These are phyloP conservation scores for Microbotryum scabiosae DNA, from an alignment of 1,284 basidiomycete genomes.

Conservation along the genomic window DNA sequence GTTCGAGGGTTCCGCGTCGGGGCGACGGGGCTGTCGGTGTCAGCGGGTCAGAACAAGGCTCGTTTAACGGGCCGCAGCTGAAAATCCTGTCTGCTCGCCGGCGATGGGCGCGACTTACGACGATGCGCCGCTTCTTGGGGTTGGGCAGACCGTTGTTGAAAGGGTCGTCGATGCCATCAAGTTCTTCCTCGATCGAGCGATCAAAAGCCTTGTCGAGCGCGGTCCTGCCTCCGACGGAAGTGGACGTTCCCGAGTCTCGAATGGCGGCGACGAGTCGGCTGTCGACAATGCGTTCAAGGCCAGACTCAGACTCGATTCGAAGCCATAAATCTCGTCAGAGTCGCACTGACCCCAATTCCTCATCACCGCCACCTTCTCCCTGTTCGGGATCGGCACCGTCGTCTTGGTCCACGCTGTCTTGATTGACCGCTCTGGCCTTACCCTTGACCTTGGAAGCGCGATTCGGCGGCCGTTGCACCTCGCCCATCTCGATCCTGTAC, in stretches of 20 bases:
- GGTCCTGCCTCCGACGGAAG: conserved; percentile 46
- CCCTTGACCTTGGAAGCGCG: not conserved
- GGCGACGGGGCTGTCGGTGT: conserved; percentile 36
- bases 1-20: conserved; percentile 51
- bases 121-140: conserved; percentile 5
- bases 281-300: not conserved
- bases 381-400: conserved; percentile 1
- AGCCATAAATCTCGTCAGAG: not conserved
- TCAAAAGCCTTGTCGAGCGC: conserved; percentile 59
- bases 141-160: conserved; percentile 43
- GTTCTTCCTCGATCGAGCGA: conserved; percentile 50
- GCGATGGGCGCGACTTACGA: too few species aligned
- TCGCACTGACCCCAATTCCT: conserved; percentile 15
- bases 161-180: conserved; percentile 53
- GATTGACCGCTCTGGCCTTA: conserved; percentile 7
- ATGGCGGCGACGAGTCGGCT: conserved; percentile 59
- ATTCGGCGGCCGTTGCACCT: conserved; percentile 2
- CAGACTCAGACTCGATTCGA: not conserved
- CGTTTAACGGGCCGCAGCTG: too few species aligned
- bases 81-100: too few species aligned
- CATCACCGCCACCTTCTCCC: conserved; percentile 5
- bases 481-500: not conserved
- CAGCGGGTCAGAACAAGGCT: not conserved
- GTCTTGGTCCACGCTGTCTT: conserved; percentile 5
- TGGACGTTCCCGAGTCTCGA: conserved; percentile 42